Conservation (phyloP, 1,284 basidiomycete genomes). For the Agroathelia rolfsii region DNA sequence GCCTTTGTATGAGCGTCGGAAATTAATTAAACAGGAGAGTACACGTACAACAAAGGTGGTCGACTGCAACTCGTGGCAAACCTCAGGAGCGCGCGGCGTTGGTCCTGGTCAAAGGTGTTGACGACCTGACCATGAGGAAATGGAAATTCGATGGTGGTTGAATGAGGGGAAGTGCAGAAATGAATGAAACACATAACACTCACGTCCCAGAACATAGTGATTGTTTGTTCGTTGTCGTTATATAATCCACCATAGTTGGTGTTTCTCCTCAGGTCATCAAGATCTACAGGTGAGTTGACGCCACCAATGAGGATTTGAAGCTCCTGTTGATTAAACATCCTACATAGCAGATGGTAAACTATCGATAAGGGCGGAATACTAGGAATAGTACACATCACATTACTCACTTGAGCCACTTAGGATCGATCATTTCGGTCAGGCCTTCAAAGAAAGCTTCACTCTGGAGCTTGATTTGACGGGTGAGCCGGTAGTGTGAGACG, state of each 20-base stretch:
- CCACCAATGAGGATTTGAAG: slow-evolving; percentile 81
- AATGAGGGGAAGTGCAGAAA: slow-evolving; percentile 8
- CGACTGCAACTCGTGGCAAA: slow-evolving; percentile 90
- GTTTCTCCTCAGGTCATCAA: slow-evolving; percentile 68
- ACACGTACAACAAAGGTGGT: slow-evolving; percentile 69
- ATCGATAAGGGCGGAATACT: neutral
- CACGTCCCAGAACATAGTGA: slow-evolving; percentile 71
- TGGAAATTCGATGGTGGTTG: slow-evolving; percentile 16
- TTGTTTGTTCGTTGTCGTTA: slow-evolving; percentile 59
- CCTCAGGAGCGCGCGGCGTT: slow-evolving; percentile 62
- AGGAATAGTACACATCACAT: neutral
- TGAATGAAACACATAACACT: slow-evolving; percentile 11
- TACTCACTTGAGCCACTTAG: slow-evolving; percentile 75
- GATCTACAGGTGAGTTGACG: slow-evolving; percentile 72
- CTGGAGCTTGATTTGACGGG: slow-evolving; percentile 81
- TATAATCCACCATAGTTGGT: slow-evolving; percentile 76
- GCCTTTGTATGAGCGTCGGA: slow-evolving; percentile 2
- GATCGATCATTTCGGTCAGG: slow-evolving; percentile 80
- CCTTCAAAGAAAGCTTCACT: slow-evolving; percentile 82
- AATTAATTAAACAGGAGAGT: slow-evolving; percentile 4
- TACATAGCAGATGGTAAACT: slow-evolving; percentile 17
- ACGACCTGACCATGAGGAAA: slow-evolving; percentile 43
- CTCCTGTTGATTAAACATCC: slow-evolving; percentile 94
- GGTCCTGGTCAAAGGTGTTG: slow-evolving; percentile 62
- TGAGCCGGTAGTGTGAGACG: slow-evolving; percentile 84